Base-by-base conservation (phyloP, 176 grass and related monocot genomes). In the Rhynchospora breviuscula region DNA sequence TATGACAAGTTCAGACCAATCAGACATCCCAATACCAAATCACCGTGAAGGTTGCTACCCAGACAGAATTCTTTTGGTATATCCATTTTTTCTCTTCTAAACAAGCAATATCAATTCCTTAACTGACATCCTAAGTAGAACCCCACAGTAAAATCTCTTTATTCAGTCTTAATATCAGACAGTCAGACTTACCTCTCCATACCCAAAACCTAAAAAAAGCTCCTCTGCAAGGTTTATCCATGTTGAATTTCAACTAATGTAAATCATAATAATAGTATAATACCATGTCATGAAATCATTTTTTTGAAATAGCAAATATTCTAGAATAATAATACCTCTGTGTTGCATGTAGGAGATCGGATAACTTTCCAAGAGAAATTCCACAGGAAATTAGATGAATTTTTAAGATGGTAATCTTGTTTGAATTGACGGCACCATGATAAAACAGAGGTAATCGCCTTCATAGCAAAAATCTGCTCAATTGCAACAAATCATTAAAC, bases 291-390 rank as follows among this genome's bases (percentile, higher is more conserved):
- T 43, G n/a, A 83, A 85, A 67, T 67, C 65, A 26, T 71, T 71
- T 63, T 31, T 80, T 40, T 29, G 76, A 72, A 84, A 76, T 59
- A 70, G 51, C 58, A 57, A 51, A 67, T 52, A 75, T 67, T 54
- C 10, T 65, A 88, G 64, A 88, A 83, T 53, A 48, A 85, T 70
- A 72, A 85, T 88, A 89, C 95, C 95, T 98, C 79, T 80, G 87
- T 91, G 57, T 86, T 62, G 83, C 79, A 35, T 72, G 71, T 90
- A 69, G 79, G 73, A 92, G 90, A 90, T 46, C 84, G 81, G 59
- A 91, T 91, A 87, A 91, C 95, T 90, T 89, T 84, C 92, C 89
- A 98, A 85, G 85, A 89, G 82, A 98, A 98, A 51, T 91, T 84
- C 90, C 83, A 94, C 26, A 98, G 83, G 76, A 91, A 93, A 68